Evolutionary conservation across 495 filamentous ascomycete genomes (phyloP), one percentile per base, ranked within the genome.

Genomic region (Penicillium roqueforti): DNA sequence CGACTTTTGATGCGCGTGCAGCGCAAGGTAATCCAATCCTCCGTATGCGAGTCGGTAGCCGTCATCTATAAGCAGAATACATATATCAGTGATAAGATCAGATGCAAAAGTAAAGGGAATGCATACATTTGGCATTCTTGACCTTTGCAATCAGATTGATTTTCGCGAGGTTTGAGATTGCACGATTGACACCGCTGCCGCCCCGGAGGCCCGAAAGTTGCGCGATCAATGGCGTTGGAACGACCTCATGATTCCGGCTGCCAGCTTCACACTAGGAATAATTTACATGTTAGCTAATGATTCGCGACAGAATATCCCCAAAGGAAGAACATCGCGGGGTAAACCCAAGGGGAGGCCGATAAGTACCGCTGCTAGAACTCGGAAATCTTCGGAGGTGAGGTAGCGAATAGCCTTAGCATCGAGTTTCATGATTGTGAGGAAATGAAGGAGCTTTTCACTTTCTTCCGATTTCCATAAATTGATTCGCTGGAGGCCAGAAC

Each of bases 11-110:
- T 96, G 87, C 7, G 91, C 84, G 67, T 97, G 86, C 48, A 99
- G 80, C 9, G 93, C 89, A 14, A 97, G 84, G 69, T 99, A 99
- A 75, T 99, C 93, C 36, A 97, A 84, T 3, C 93, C 93, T 58
- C 93, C 93, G 71, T 97, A 97, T 20, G 92, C 95, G 20, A 99
- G 84, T 42, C 93, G 86, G 76, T 99, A 99, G 48, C 93, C 93
- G 68, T 99, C 93, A 70, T 99, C 84, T 87, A 52, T 14, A 34
- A 6, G 20, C 2, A 20, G 9, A 8, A 41, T 20, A 31, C 1
- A 3, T 31, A 25, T 41, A 23, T 56, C n/a, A 58, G 55, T 26
- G 16, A 31, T 47, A n/a, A 25, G 22, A 28, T 6, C 16, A 41
- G 22, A 4, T 23, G 23, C 16, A 39, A 1, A 9, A 10, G 4